Percentiles rank a stretch among this genome's conserved stretches.
phyloP scores from a whole-genome alignment of 2,329 filamentous ascomycete species.

The Pyrenophora graminea region DNA sequence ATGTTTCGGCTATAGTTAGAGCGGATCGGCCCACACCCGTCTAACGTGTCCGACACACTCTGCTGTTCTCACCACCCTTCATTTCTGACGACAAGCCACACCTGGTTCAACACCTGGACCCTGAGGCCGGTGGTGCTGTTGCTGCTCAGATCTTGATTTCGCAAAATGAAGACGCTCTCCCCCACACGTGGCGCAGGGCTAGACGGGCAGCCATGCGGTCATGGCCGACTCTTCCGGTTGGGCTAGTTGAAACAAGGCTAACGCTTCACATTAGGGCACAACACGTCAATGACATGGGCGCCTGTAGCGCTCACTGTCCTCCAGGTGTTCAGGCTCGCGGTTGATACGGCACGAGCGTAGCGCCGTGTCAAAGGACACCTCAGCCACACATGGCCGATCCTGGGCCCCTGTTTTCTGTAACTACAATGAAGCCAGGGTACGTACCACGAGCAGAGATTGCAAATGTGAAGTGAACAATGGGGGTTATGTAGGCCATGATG shows the following conservation, averaged over 20 bases:
- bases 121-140: neutral
- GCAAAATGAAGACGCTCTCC: slow-evolving; percentile 6
- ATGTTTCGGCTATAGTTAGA: slow-evolving; percentile 15
- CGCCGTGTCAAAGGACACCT: slow-evolving; percentile 9
- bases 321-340: slow-evolving; percentile 31
- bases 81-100: slow-evolving; percentile 9
- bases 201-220: slow-evolving; percentile 15
- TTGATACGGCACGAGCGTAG: slow-evolving; percentile 23
- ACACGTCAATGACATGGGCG: slow-evolving; percentile 40
- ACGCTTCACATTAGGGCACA: slow-evolving; percentile 30
- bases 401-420: slow-evolving; percentile 5
- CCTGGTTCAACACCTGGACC: slow-evolving; percentile 1
- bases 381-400: neutral
- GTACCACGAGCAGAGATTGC: neutral
- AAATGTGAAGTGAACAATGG: neutral
- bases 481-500: neutral
- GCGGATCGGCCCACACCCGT: slow-evolving; percentile 13
- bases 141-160: neutral
- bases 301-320: slow-evolving; percentile 36
- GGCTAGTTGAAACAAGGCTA: slow-evolving; percentile 16
- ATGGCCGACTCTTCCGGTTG: slow-evolving; percentile 9
- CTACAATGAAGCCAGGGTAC: neutral
- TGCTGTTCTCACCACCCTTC: slow-evolving; percentile 1
- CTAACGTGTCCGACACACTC: slow-evolving; percentile 5
- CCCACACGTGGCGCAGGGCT: slow-evolving; percentile 10